phyloP scores from a whole-genome alignment of 2,329 filamentous ascomycete species.

The Cladorrhinum sp. region DNA sequence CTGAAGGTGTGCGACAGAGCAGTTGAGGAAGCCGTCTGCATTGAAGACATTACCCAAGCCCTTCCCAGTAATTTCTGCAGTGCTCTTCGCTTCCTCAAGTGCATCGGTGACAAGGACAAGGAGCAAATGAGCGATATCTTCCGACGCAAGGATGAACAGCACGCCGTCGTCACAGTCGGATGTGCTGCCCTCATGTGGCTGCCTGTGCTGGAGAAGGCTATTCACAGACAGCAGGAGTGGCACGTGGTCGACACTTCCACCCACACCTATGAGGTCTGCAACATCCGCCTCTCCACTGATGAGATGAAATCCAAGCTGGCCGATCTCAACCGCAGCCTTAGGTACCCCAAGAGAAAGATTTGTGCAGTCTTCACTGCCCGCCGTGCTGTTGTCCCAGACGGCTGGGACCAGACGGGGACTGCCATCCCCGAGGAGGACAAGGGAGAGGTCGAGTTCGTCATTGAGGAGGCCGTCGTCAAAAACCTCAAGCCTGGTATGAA shows the following conservation, averaged over 20 bases:
- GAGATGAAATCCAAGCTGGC: constrained; percentile 45
- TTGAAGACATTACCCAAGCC: constrained; percentile 46
- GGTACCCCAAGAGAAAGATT: constrained; percentile 33
- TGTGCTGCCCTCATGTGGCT: constrained; percentile 42
- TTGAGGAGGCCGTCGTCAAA: constrained; percentile 40
- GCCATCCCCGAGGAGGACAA: background rate
- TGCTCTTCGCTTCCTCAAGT: constrained; percentile 68
- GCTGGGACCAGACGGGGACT: constrained; percentile 41
- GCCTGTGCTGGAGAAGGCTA: constrained; percentile 19
- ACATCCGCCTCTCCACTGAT: constrained; percentile 45
- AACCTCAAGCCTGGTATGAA: constrained; percentile 62
- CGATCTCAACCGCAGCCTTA: constrained; percentile 30
- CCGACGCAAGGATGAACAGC: constrained; percentile 34
- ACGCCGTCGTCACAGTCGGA: constrained; percentile 42
- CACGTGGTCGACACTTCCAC: constrained; percentile 42
- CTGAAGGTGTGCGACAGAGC: constrained; percentile 64
- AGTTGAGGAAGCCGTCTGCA: constrained; percentile 61
- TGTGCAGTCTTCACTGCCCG: constrained; percentile 46
- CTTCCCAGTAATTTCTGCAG: constrained; percentile 79
- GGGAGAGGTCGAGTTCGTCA: constrained; percentile 46
- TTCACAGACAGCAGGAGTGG: constrained; percentile 32
- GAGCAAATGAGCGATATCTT: constrained; percentile 24
- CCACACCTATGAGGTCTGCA: constrained; percentile 58
- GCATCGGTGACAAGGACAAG: constrained; percentile 32
- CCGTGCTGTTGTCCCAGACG: constrained; percentile 46